Conservation (phyloP, 331 rosid species). For the Acacia pycnantha region DNA sequence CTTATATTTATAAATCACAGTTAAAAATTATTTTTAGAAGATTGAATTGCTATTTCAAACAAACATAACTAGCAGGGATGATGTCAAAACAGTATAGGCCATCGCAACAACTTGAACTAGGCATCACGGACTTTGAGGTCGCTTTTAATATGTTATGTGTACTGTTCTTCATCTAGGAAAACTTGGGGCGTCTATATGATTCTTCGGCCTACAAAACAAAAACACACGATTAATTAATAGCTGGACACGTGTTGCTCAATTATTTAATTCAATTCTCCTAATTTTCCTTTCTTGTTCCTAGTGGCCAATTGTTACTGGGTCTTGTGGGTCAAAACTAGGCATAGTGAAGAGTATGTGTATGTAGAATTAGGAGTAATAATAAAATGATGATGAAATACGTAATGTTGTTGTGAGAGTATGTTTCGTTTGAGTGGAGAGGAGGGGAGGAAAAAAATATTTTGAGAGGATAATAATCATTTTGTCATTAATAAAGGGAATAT, state of each 20-base stretch:
- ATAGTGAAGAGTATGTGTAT: neutral
- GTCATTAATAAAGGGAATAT: too few relatives aligned
- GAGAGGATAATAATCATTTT: too few relatives aligned
- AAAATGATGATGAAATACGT: neutral
- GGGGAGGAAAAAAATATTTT: too few relatives aligned
- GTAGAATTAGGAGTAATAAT: neutral
- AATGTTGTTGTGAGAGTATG: neutral
- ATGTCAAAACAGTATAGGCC: neutral
- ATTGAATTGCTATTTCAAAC: too few relatives aligned
- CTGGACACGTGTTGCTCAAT: neutral
- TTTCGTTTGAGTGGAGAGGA: too few relatives aligned
- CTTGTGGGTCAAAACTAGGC: neutral
- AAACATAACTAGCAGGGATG: neutral
- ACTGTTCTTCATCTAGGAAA: neutral
- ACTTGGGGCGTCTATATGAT: neutral
- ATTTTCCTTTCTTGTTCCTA: too few relatives aligned
- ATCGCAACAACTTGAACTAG: neutral
- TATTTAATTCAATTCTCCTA: neutral
- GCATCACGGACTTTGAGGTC: neutral
- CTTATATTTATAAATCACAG: too few relatives aligned
- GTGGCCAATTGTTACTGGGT: neutral
- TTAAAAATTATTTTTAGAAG: too few relatives aligned
- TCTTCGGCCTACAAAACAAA: neutral
- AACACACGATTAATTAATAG: neutral
- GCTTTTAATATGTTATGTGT: neutral